Conservation (phyloP, 495 filamentous ascomycete species). For the Trichoderma gamsii region DNA sequence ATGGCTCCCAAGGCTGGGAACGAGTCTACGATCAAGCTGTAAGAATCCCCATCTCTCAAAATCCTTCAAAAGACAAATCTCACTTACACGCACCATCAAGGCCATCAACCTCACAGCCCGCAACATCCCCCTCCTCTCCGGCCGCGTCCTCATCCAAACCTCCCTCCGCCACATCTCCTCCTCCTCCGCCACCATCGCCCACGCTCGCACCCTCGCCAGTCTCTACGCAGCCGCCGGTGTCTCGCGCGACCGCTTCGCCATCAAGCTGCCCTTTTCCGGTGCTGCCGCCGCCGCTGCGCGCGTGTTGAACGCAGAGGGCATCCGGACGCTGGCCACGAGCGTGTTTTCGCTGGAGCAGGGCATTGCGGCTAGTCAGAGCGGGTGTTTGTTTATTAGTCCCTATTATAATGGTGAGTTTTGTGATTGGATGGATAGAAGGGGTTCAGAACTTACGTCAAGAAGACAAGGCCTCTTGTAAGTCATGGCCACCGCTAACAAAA, state of each 20-base stretch:
- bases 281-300: not conserved
- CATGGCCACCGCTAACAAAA: not conserved
- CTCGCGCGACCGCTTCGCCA: slow-evolving; percentile 10
- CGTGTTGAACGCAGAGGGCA: not conserved
- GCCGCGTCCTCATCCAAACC: slow-evolving; percentile 12
- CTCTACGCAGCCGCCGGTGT: not conserved
- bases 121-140: slow-evolving; percentile 7
- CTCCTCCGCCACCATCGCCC: not conserved
- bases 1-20: slow-evolving; percentile 5
- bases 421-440: not conserved
- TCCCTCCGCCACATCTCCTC: slow-evolving; percentile 7
- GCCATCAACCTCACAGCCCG: not conserved
- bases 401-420: slow-evolving; percentile 2
- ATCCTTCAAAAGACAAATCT: not conserved
- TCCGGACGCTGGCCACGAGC: slow-evolving; percentile 10
- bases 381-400: not conserved
- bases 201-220: not conserved
- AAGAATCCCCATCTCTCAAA: not conserved
- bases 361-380: slow-evolving; percentile 7
- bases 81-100: not conserved
- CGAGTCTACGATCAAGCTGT: slow-evolving; percentile 10
- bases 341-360: slow-evolving; percentile 4
- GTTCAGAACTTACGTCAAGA: not conserved
- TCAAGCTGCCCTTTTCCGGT: slow-evolving; percentile 6
- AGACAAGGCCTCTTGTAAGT: not conserved